These are phyloP conservation scores for Kwoniella bestiolae DNA, from an alignment of 768 basidiomycete genomes.

Conservation along the genomic window DNA sequence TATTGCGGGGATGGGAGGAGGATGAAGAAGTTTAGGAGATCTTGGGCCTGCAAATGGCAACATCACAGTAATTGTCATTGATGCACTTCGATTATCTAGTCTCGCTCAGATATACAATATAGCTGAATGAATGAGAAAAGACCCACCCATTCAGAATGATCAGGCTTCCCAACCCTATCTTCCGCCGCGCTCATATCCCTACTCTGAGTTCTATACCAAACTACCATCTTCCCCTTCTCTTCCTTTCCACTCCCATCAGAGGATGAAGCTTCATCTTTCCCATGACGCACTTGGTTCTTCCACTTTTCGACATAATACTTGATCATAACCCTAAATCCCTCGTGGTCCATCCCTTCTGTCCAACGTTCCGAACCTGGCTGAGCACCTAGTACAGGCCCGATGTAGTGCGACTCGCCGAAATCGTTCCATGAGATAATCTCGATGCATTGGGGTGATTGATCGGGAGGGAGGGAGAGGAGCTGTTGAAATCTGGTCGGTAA, in stretches of 20 bases:
- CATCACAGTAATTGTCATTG: no score
- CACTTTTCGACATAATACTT: constrained; percentile 43
- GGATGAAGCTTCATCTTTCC: background rate
- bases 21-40: constrained; percentile 51
- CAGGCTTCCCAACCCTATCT: constrained; percentile 47
- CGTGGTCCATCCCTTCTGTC: constrained; percentile 52
- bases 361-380: constrained; percentile 56
- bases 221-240: constrained; percentile 21
- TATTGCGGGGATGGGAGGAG: constrained; percentile 25
- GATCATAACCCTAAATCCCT: constrained; percentile 49
- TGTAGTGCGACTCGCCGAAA: constrained; percentile 54
- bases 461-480: constrained; percentile 36
- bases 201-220: constrained; percentile 52
- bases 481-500: constrained; percentile 50
- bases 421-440: constrained; percentile 58
- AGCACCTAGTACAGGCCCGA: constrained; percentile 53
- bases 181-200: constrained; percentile 21
- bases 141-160: constrained; percentile 53
- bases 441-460: constrained; percentile 46
- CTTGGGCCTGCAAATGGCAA: constrained; percentile 54
- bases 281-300: constrained; percentile 14
- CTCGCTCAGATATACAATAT: no score
- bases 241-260: background rate
- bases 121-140: no score
- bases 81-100: no score